phyloP scores from a whole-genome alignment of 208 protist species.

The Phytomonas sp. region DNA sequence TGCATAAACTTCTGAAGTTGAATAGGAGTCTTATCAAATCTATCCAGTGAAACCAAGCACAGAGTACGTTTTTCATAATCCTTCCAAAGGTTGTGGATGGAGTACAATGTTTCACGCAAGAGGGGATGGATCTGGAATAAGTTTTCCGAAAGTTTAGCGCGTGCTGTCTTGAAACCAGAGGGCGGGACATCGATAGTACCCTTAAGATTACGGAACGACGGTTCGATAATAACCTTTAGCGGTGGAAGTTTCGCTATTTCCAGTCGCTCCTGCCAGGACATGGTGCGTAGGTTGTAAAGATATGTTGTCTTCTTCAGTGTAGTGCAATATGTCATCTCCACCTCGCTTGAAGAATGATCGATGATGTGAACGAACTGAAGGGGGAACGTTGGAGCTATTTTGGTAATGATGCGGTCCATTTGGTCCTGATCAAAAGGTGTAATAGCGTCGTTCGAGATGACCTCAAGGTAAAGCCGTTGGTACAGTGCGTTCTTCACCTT shows the following conservation, averaged over 20 bases:
- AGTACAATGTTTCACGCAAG: slow-evolving; percentile 69
- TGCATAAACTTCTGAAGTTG: slow-evolving; percentile 66
- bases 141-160: slow-evolving; percentile 71
- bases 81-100: slow-evolving; percentile 75
- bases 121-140: slow-evolving; percentile 83
- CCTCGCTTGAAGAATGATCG: slow-evolving; percentile 56
- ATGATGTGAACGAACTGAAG: slow-evolving; percentile 67
- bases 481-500: slow-evolving; percentile 66
- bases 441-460: slow-evolving; percentile 40
- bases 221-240: slow-evolving; percentile 18
- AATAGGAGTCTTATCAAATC: slow-evolving; percentile 38
- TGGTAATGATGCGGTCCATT: slow-evolving; percentile 77
- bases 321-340: slow-evolving; percentile 73
- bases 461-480: slow-evolving; percentile 67
- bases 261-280: slow-evolving; percentile 57
- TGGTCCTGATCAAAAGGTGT: slow-evolving; percentile 72
- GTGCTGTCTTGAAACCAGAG: slow-evolving; percentile 60
- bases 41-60: slow-evolving; percentile 46
- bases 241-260: slow-evolving; percentile 16
- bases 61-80: slow-evolving; percentile 49
- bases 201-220: slow-evolving; percentile 42
- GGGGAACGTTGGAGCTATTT: slow-evolving; percentile 70
- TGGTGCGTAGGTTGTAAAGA: slow-evolving; percentile 54
- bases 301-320: slow-evolving; percentile 74
- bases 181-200: slow-evolving; percentile 79